phyloP scores from a whole-genome alignment of 1,284 basidiomycete species.

The Golubevia sp. region DNA sequence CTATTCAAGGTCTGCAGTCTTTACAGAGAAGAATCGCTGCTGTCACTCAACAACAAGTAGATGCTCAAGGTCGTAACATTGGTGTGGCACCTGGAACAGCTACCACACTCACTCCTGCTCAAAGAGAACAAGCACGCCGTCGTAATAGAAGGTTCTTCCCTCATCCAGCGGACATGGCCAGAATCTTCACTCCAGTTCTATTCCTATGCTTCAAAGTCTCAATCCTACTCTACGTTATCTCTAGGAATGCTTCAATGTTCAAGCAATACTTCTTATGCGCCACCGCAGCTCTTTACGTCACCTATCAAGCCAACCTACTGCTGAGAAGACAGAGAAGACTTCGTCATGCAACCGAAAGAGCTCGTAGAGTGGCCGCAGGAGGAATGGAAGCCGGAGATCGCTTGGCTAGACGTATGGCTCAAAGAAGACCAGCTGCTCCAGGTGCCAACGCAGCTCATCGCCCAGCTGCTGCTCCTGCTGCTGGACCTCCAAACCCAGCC shows the following conservation, averaged over 20 bases:
- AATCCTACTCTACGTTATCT: conserved; percentile 32
- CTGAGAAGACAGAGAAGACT: conserved; percentile 5
- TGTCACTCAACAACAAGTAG: not conserved
- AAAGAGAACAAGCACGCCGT: not conserved
- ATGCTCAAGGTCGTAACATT: not conserved
- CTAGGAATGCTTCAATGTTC: conserved; percentile 19
- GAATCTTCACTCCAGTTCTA: conserved; percentile 17
- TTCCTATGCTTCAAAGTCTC: conserved; percentile 33
- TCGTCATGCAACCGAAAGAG: not conserved
- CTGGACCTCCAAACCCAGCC: not conserved
- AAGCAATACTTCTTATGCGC: conserved; percentile 25
- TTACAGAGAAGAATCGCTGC: not conserved
- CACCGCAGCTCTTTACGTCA: conserved; percentile 21
- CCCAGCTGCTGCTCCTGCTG: not conserved
- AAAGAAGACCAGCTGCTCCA: not conserved
- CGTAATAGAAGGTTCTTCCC: not conserved
- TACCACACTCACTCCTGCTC: not conserved
- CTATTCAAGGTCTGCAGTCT: not conserved
- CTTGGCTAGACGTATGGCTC: not conserved
- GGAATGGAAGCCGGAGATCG: not conserved
- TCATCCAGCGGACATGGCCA: not conserved
- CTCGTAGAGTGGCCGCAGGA: not conserved
- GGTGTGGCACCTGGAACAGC: not conserved
- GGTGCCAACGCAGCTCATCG: not conserved
- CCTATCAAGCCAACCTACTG: conserved; percentile 24